Percentiles rank a stretch among this genome's conserved stretches.
phyloP scores from a whole-genome alignment of 495 filamentous ascomycete genomes.

The Penicillium maclennaniae region DNA sequence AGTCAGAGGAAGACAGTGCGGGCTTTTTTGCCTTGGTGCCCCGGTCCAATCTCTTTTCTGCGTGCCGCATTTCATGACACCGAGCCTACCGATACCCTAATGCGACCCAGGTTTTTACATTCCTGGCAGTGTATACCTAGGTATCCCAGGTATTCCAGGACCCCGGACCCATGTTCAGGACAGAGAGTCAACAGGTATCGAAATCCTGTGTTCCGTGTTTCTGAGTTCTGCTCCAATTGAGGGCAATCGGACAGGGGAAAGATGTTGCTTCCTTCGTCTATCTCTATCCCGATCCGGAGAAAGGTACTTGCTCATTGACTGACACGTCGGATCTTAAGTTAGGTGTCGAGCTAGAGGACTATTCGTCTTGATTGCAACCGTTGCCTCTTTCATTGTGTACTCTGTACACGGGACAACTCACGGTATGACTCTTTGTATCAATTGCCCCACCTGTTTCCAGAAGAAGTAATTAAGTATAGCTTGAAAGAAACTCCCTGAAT shows the following conservation, averaged over 20 bases:
- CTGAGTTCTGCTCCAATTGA: not conserved
- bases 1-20: not conserved
- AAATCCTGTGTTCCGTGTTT: not conserved
- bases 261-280: not conserved
- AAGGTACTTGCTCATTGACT: no score
- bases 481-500: slow-evolving; percentile 8
- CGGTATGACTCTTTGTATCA: slow-evolving; percentile 14
- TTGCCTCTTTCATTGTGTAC: slow-evolving; percentile 11
- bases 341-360: slow-evolving; percentile 10
- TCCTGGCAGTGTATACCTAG: not conserved
- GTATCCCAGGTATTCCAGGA: not conserved
- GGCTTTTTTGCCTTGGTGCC: not conserved
- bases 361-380: slow-evolving; percentile 22
- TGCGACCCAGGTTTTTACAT: not conserved
- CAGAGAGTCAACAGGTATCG: not conserved
- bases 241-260: not conserved
- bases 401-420: slow-evolving; percentile 14
- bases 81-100: not conserved
- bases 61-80: slow-evolving; percentile 4
- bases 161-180: not conserved
- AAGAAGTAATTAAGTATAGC: slow-evolving; percentile 16
- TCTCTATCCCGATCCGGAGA: not conserved
- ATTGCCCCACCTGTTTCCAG: slow-evolving; percentile 24
- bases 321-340: not conserved
- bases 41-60: not conserved